Evolutionary conservation across 495 filamentous ascomycete genomes (phyloP).

Genomic region (Recurvomyces mirabilis): DNA sequence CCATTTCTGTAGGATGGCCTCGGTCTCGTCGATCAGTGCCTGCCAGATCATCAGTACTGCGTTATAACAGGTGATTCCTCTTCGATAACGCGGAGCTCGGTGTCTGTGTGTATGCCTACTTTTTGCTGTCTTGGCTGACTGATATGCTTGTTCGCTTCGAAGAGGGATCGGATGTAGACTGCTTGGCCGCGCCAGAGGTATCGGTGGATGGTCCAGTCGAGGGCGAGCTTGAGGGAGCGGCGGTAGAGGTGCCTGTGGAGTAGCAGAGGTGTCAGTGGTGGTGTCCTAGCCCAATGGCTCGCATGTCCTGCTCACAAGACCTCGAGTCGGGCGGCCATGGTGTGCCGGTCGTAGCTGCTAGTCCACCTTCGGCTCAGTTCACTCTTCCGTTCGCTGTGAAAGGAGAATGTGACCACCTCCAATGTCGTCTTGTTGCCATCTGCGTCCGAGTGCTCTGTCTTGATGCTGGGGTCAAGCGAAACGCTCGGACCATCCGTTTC

Average conservation of each 20-base stretch:
- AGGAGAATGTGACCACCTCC: too few species aligned
- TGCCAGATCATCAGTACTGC: conserved; percentile 26
- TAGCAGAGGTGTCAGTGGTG: conserved; percentile 1
- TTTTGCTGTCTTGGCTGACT: conserved; percentile 77
- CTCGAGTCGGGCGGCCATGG: conserved; percentile 15
- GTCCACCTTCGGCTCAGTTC: not conserved
- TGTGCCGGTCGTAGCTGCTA: conserved; percentile 2
- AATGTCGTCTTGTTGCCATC: too few species aligned
- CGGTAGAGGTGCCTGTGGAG: conserved; percentile 73
- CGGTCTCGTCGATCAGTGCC: conserved; percentile 75
- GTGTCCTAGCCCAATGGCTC: not conserved
- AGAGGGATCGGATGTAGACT: conserved; percentile 86
- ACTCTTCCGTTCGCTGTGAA: too few species aligned
- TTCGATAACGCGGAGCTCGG: not conserved
- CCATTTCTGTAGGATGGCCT: conserved; percentile 80
- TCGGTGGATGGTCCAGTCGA: conserved; percentile 89
- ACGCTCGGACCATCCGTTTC: too few species aligned
- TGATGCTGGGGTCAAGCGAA: too few species aligned
- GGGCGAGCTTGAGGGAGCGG: conserved; percentile 78
- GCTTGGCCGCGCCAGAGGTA: conserved; percentile 90
- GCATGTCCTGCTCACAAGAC: conserved; percentile 16
- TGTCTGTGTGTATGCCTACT: too few species aligned
- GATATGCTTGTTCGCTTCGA: conserved; percentile 84
- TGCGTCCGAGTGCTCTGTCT: too few species aligned
- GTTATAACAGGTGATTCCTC: not conserved